Conservation (phyloP, 2,329 filamentous ascomycete genomes). For the Talaromyces funiculosus region DNA sequence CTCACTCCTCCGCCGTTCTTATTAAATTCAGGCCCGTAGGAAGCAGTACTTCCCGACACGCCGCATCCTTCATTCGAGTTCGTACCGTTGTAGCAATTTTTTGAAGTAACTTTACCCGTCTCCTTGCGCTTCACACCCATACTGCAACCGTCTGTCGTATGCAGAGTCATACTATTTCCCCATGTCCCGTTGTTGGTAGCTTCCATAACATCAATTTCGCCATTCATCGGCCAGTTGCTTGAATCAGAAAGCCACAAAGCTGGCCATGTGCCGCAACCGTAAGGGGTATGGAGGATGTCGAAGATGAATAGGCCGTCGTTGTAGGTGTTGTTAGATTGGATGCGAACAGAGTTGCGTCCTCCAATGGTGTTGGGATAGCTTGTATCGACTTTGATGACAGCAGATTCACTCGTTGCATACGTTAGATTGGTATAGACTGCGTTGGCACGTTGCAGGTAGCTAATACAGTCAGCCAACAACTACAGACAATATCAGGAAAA, state of each 20-base stretch:
- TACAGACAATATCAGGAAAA: slow-evolving; percentile 15
- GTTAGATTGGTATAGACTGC: slow-evolving; percentile 52
- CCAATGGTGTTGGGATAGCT: slow-evolving; percentile 53
- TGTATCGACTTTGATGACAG: slow-evolving; percentile 58
- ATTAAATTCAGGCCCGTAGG: slow-evolving; percentile 52
- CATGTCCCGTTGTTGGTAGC: slow-evolving; percentile 49
- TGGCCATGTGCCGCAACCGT: slow-evolving; percentile 60
- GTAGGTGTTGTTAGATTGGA: slow-evolving; percentile 57
- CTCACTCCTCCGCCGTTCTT: slow-evolving; percentile 48
- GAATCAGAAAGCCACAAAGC: slow-evolving; percentile 61
- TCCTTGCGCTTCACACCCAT: slow-evolving; percentile 50
- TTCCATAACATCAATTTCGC: slow-evolving; percentile 62
- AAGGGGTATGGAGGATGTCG: slow-evolving; percentile 59
- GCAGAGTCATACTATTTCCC: slow-evolving; percentile 57
- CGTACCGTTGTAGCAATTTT: slow-evolving; percentile 48
- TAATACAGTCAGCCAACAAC: neutral
- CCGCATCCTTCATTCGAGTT: slow-evolving; percentile 55
- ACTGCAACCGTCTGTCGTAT: slow-evolving; percentile 53
- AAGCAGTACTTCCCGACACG: slow-evolving; percentile 40
- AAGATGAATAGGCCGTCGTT: slow-evolving; percentile 62
- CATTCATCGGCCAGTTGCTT: slow-evolving; percentile 57
- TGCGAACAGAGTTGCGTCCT: slow-evolving; percentile 58
- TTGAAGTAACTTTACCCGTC: slow-evolving; percentile 40
- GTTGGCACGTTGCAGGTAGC: slow-evolving; percentile 31
- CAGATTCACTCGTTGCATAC: slow-evolving; percentile 49